A percentile compares a stretch with the other conserved stretches of the same genome.
Evolutionary conservation across 2,329 filamentous ascomycete genomes (phyloP).

Genomic region (Gaeumannomyces tritici): DNA sequence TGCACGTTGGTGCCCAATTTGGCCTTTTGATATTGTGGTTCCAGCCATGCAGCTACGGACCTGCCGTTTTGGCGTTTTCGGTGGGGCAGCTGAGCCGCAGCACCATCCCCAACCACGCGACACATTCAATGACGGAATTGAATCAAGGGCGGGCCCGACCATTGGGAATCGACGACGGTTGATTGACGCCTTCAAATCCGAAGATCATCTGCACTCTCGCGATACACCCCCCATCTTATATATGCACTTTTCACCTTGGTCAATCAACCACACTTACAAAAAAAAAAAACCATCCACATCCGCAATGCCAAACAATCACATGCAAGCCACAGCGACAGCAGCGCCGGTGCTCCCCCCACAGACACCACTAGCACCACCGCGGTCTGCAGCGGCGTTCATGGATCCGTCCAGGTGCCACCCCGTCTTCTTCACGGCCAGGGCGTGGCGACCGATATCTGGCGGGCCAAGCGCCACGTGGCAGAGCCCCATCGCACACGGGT

Average conservation of each 20-base stretch:
- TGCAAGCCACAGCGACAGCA: not conserved
- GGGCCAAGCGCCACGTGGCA: slow-evolving; percentile 11
- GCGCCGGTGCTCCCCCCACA: not conserved
- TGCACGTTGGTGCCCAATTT: not conserved
- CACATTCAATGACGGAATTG: not conserved
- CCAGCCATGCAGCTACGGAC: not conserved
- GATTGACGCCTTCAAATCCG: not conserved
- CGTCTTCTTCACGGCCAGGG: slow-evolving; percentile 62
- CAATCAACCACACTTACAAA: not conserved
- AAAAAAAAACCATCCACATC: not conserved
- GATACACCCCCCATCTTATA: not conserved
- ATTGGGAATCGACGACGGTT: not conserved
- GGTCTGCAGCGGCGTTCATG: slow-evolving; percentile 10
- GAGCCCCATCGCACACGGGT: slow-evolving; percentile 50
- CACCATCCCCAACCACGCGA: not conserved
- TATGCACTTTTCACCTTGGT: too few relatives aligned
- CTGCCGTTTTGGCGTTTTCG: not conserved
- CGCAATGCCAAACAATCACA: not conserved
- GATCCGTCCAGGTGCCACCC: slow-evolving; percentile 58
- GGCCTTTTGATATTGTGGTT: not conserved
- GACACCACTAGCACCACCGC: slow-evolving; percentile 6
- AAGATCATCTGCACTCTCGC: not conserved
- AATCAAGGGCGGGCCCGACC: not conserved
- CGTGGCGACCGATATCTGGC: slow-evolving; percentile 37
- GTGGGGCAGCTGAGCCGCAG: not conserved